Percentiles rank a stretch among this genome's conserved stretches.
phyloP scores from a whole-genome alignment of 2,329 filamentous ascomycete genomes.

The Xylariaceae sp. region DNA sequence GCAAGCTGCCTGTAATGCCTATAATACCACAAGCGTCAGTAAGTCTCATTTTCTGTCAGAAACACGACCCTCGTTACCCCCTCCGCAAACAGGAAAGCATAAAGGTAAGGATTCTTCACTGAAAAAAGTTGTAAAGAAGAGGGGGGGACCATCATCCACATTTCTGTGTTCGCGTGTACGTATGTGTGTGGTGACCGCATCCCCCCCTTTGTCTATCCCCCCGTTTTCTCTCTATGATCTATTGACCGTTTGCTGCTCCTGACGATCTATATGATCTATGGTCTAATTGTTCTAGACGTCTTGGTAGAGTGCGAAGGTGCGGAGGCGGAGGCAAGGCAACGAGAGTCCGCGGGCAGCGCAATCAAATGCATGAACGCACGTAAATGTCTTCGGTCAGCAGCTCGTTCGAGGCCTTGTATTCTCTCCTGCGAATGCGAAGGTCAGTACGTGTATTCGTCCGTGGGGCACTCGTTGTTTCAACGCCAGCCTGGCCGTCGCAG shows the following conservation, averaged over 20 bases:
- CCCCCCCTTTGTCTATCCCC: constrained; percentile 1
- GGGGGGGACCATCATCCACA: not conserved
- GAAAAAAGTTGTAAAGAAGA: constrained; percentile 15
- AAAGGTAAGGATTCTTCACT: constrained; percentile 17
- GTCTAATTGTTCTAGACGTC: too few relatives aligned
- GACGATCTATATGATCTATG: not conserved
- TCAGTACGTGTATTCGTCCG: not conserved
- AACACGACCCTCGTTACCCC: not conserved
- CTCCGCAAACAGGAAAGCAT: not conserved
- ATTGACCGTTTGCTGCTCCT: constrained; percentile 6
- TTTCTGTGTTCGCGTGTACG: too few relatives aligned
- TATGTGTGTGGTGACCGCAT: not conserved
- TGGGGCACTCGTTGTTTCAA: too few relatives aligned
- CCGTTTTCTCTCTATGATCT: constrained; percentile 4
- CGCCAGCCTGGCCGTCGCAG: too few relatives aligned
- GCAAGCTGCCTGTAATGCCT: constrained; percentile 86
- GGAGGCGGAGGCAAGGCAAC: constrained; percentile 8
- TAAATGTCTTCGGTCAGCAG: constrained; percentile 93
- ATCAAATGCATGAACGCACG: constrained; percentile 59
- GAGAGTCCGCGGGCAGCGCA: constrained; percentile 17
- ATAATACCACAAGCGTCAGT: not conserved
- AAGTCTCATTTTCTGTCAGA: constrained; percentile 1
- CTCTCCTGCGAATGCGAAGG: constrained; percentile 42
- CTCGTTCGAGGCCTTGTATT: constrained; percentile 92
- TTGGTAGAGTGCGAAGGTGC: too few relatives aligned